Evolutionary conservation across 768 basidiomycete genomes (phyloP).

Genomic region (Stropharia rugosoannulata): DNA sequence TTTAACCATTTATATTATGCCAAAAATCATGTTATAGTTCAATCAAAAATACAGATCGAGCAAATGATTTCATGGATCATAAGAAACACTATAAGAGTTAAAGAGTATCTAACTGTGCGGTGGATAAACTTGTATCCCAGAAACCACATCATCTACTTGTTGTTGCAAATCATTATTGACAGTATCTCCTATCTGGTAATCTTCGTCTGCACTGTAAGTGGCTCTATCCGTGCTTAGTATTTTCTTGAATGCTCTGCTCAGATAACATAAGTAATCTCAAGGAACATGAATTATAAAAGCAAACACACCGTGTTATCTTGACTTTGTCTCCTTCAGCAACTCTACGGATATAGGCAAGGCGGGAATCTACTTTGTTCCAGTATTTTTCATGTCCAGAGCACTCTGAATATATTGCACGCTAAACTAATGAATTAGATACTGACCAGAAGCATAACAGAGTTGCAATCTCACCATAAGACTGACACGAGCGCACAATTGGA

Average conservation of each 20-base stretch:
- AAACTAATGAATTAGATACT: background rate
- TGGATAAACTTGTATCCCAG: background rate
- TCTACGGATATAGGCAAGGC: background rate
- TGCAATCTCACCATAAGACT: constrained; percentile 15
- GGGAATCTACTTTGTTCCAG: background rate
- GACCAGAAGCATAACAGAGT: no score
- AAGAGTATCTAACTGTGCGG: no score
- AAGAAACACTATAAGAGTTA: no score
- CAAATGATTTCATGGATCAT: no score
- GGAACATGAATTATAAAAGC: no score
- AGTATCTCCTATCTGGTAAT: constrained; percentile 8
- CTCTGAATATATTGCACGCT: background rate
- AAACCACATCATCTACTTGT: constrained; percentile 9
- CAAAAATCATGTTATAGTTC: no score
- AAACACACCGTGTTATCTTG: constrained; percentile 2
- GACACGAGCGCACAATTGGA: constrained; percentile 13
- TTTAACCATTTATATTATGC: no score
- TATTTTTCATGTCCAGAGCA: background rate
- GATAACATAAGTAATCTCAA: constrained; percentile 1
- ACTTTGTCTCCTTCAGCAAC: background rate
- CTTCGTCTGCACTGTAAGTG: constrained; percentile 4
- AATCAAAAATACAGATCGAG: no score
- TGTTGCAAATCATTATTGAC: constrained; percentile 11
- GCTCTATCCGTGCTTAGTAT: constrained; percentile 5
- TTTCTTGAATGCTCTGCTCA: constrained; percentile 5